Evolutionary conservation across 495 filamentous ascomycete species (phyloP).

Genomic region (Hypomontagnella submonticulosa): DNA sequence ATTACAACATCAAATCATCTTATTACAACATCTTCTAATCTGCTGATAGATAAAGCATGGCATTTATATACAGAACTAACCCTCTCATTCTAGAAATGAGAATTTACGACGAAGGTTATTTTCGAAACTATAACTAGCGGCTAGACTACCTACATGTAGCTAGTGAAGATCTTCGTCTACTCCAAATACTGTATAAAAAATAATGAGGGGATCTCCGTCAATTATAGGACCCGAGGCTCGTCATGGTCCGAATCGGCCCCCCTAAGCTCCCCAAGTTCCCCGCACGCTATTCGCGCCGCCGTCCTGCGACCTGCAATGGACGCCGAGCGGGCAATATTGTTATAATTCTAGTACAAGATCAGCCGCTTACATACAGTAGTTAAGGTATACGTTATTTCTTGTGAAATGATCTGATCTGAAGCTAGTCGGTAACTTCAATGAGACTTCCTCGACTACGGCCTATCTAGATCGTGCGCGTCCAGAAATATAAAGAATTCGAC

Average conservation of each 20-base stretch:
- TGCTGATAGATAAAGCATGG: slow-evolving; percentile 1
- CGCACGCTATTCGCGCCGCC: slow-evolving; percentile 37
- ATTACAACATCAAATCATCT: slow-evolving; percentile 14
- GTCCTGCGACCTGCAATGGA: not conserved
- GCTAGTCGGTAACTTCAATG: slow-evolving; percentile 1
- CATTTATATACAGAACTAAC: not conserved
- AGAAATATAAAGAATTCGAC: not conserved
- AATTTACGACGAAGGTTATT: no score
- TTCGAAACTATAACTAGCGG: no score
- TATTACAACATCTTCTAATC: slow-evolving; percentile 16
- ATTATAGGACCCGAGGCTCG: slow-evolving; percentile 22
- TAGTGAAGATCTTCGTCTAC: no score
- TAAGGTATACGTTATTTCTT: not conserved
- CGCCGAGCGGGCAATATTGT: no score
- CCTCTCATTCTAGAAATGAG: no score
- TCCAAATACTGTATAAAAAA: not conserved
- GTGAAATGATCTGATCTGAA: slow-evolving; percentile 2
- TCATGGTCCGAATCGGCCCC: slow-evolving; percentile 24
- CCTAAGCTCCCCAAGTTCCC: slow-evolving; percentile 23
- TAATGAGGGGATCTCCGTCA: slow-evolving; percentile 23
- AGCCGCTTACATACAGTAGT: not conserved
- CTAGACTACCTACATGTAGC: no score
- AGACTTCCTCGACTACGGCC: not conserved
- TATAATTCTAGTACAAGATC: not conserved
- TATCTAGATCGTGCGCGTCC: not conserved